Evolutionary conservation across 1,284 basidiomycete genomes (phyloP).

Genomic region (Rhodotorula sp.): DNA sequence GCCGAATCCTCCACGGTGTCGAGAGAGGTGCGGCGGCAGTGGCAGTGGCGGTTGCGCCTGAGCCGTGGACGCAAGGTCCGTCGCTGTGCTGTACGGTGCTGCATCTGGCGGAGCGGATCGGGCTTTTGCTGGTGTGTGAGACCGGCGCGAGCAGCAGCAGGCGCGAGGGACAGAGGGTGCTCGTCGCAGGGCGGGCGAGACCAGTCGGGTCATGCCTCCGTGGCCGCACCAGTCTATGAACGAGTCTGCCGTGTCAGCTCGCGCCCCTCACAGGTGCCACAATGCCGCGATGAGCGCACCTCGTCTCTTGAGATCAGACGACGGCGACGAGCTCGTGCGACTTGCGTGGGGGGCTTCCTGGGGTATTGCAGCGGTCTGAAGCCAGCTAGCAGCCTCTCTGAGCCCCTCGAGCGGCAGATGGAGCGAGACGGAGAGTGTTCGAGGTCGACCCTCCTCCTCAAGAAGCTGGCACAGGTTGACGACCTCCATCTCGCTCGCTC

Average conservation of each 20-base stretch:
- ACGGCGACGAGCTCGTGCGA: not conserved
- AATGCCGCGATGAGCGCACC: not conserved
- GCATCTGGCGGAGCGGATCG: not conserved
- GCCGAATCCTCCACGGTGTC: constrained; percentile 33
- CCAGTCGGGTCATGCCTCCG: constrained; percentile 4
- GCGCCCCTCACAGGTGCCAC: not conserved
- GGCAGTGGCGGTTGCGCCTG: not conserved
- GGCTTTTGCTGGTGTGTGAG: not conserved
- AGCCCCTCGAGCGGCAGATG: no score
- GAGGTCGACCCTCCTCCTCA: no score
- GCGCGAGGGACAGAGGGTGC: not conserved
- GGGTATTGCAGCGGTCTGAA: no score
- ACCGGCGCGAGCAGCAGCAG: constrained; percentile 2
- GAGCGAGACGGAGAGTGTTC: no score
- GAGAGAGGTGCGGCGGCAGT: constrained; percentile 12
- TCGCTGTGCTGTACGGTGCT: not conserved
- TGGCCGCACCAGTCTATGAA: no score
- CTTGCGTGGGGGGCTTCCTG: not conserved
- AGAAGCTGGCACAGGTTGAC: no score
- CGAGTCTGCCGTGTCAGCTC: not conserved
- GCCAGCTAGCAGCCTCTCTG: no score
- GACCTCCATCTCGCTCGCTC: no score
- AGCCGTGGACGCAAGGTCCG: not conserved
- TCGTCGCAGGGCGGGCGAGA: not conserved
- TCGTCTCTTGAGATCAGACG: not conserved